Evolutionary conservation across 306 rosid species (phyloP).

Genomic region (Fragaria iinumae): DNA sequence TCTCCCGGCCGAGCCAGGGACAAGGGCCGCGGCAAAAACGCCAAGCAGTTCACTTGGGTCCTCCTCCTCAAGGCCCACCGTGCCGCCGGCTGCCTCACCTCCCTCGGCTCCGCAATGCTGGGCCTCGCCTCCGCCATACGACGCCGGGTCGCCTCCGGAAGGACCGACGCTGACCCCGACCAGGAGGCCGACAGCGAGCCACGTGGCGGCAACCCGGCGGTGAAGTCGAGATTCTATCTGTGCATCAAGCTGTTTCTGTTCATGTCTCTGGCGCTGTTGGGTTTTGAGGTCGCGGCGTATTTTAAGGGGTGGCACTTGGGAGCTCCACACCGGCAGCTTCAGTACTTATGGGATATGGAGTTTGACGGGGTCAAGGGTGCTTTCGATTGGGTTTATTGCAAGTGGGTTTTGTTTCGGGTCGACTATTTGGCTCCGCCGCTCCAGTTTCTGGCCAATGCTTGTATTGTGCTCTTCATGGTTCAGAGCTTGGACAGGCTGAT

Average conservation of each 20-base stretch:
- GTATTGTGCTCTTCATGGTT: constrained; percentile 64
- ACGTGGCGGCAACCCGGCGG: constrained; percentile 40
- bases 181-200: constrained; percentile 19
- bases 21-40: constrained; percentile 65
- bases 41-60: constrained; percentile 90
- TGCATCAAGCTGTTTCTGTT: constrained; percentile 63
- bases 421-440: constrained; percentile 85
- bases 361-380: constrained; percentile 46
- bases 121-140: constrained; percentile 55
- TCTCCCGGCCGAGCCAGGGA: constrained; percentile 39
- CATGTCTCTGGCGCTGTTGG: constrained; percentile 52
- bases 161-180: constrained; percentile 59
- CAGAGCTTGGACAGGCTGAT: constrained; percentile 80
- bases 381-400: constrained; percentile 60
- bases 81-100: constrained; percentile 80
- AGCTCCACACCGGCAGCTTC: constrained; percentile 42
- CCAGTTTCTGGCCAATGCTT: constrained; percentile 67
- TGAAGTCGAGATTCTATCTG: constrained; percentile 56
- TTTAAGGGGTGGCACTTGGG: constrained; percentile 77
- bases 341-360: constrained; percentile 47
- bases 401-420: constrained; percentile 67
- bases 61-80: constrained; percentile 82
- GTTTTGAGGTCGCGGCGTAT: constrained; percentile 72
- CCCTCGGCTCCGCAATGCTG: constrained; percentile 65
- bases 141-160: constrained; percentile 71